Percentiles rank a stretch among this genome's conserved stretches.
Conservation (phyloP, 2,329 filamentous ascomycete genomes). For the Cercospora sojina region DNA sequence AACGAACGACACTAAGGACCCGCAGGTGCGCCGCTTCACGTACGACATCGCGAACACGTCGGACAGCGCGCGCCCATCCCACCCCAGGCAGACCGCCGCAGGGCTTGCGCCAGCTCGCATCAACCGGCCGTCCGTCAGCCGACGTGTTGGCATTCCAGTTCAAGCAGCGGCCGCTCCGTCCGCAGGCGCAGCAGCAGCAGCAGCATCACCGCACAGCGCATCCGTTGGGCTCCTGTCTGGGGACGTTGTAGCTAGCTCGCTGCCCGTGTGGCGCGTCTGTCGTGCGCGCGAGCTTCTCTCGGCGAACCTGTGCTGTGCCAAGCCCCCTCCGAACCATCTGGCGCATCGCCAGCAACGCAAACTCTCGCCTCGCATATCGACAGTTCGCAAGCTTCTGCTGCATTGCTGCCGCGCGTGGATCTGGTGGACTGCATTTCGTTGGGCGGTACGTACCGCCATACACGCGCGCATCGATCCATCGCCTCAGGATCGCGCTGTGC, state of each 20-base stretch:
- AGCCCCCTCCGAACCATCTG: background rate
- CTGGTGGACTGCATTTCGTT: conserved; percentile 3
- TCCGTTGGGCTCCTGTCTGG: background rate
- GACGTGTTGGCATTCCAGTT: background rate
- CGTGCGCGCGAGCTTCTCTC: background rate
- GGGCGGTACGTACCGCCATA: background rate
- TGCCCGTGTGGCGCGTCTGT: background rate
- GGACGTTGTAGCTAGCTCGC: conserved; percentile 1
- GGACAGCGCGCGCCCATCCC: background rate
- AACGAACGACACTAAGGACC: conserved; percentile 6
- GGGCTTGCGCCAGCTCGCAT: background rate
- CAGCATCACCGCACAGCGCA: conserved; percentile 2
- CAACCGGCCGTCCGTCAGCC: background rate
- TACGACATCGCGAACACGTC: conserved; percentile 10
- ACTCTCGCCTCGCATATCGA: conserved; percentile 14
- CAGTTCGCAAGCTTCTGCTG: conserved; percentile 1
- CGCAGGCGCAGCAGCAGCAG: background rate
- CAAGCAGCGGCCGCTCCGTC: background rate
- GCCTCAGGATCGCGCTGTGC: conserved; percentile 13
- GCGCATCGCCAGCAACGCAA: conserved; percentile 2
- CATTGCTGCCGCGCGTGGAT: background rate
- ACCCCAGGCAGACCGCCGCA: background rate
- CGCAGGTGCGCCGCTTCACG: conserved; percentile 9
- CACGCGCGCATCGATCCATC: conserved; percentile 7
- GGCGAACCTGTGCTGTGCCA: background rate